Percentiles rank a stretch among this genome's conserved stretches.
These are phyloP conservation scores for Galerina marginata DNA, from an alignment of 768 basidiomycete species.

Conservation along the genomic window DNA sequence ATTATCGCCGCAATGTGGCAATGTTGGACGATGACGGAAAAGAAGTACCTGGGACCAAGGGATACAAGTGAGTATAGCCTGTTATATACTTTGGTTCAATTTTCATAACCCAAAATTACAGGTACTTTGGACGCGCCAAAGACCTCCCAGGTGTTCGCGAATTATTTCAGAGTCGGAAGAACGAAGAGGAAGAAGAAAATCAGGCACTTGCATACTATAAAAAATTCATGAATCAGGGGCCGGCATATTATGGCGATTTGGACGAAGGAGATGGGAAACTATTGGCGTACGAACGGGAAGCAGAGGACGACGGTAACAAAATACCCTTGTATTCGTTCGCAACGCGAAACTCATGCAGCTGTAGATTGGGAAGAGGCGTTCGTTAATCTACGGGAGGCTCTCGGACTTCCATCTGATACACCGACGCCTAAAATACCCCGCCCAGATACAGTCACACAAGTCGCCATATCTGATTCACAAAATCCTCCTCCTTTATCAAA, in stretches of 20 bases:
- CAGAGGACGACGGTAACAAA: conserved; percentile 74
- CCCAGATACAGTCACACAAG: conserved; percentile 27
- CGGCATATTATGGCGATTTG: conserved; percentile 88
- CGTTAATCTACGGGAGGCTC: conserved; percentile 53
- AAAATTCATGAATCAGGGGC: conserved; percentile 88
- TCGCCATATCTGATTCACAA: conserved; percentile 23
- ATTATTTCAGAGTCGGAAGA: conserved; percentile 86
- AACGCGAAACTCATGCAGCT: not conserved
- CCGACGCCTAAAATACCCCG: conserved; percentile 59
- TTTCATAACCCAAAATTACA: conserved; percentile 36
- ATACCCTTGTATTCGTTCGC: not conserved
- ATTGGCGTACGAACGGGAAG: conserved; percentile 69
- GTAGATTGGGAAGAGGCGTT: conserved; percentile 74
- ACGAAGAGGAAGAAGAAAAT: conserved; percentile 90
- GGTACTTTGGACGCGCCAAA: conserved; percentile 96
- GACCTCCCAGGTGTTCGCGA: conserved; percentile 95
- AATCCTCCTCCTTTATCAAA: conserved; percentile 43
- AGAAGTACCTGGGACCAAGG: conserved; percentile 95
- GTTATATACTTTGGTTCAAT: not conserved
- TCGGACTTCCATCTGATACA: conserved; percentile 57
- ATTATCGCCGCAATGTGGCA: conserved; percentile 91
- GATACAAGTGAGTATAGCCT: conserved; percentile 80
- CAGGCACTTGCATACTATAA: conserved; percentile 77
- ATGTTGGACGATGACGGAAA: conserved; percentile 95
- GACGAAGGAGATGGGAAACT: conserved; percentile 81